These are phyloP conservation scores for Annulohypoxylon moriforme DNA, from an alignment of 495 filamentous ascomycete species.

Conservation along the genomic window DNA sequence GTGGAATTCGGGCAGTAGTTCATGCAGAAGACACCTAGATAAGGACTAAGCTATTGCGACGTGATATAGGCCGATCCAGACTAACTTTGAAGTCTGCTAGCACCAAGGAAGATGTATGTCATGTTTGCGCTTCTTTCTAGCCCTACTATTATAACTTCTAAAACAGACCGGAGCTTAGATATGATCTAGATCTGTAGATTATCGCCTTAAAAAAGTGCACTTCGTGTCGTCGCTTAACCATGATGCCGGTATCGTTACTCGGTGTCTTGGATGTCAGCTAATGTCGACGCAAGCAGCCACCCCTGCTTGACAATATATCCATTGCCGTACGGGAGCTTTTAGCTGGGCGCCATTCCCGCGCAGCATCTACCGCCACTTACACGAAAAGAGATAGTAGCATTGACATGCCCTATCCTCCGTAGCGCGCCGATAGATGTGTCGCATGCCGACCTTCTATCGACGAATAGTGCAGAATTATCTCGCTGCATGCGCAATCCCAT, in stretches of 20 bases:
- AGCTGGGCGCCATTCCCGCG: slow-evolving; percentile 16
- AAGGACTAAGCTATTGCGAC: not conserved
- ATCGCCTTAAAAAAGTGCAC: slow-evolving; percentile 24
- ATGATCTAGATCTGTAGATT: slow-evolving; percentile 17
- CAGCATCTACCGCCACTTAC: not conserved
- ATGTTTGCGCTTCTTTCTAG: slow-evolving; percentile 17
- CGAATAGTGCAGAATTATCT: slow-evolving; percentile 12
- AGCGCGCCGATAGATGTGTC: slow-evolving; percentile 1
- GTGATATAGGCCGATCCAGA: not conserved
- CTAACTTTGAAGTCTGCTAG: not conserved
- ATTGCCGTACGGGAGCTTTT: slow-evolving; percentile 4
- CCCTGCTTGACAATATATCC: not conserved
- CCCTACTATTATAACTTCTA: not conserved
- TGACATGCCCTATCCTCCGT: not conserved
- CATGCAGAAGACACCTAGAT: too few species aligned
- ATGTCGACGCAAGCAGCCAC: slow-evolving; percentile 16
- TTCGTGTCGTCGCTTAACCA: not conserved
- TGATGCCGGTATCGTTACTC: slow-evolving; percentile 10
- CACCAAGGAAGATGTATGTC: not conserved
- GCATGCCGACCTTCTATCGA: slow-evolving; percentile 5
- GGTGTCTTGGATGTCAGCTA: slow-evolving; percentile 18
- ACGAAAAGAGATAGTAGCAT: slow-evolving; percentile 5
- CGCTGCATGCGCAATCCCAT: slow-evolving; percentile 11
- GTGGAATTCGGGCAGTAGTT: too few species aligned
- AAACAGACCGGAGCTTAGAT: slow-evolving; percentile 4